Base-by-base conservation (phyloP, 768 basidiomycete species). In the Trametes punicea region DNA sequence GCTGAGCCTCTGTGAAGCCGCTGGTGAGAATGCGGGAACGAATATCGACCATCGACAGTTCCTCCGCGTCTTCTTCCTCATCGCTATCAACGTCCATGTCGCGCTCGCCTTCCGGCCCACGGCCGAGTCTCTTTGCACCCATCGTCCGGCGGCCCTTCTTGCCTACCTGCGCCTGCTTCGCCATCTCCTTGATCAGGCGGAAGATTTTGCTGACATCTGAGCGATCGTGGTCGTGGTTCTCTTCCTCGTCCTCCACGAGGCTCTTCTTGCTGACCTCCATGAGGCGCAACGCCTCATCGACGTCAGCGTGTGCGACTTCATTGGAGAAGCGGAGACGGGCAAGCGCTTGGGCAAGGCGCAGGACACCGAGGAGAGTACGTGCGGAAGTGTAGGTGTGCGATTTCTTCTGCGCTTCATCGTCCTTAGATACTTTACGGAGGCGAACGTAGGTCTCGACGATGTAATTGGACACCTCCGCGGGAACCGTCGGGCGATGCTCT, bases 251-350 rank as follows among this genome's bases (percentile, higher is more conserved):
- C 41, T 95, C 91, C 51, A 84, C 78, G 63, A 99, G 74, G 65
- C 87, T 92, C 66, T 91, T 89, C 71, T 98, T 99, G 74, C 90
- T 93, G 63, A 90, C 93, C 56, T 94, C 93, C 95, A 99, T 98
- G 58, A 99, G 75, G 34, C 97, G 85, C 59, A 99, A 76, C 2
- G 97, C 97, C 72, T 98, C 97, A 66, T 98, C 94, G 11, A 99
- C 94, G 67, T 99, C 97, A 34, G 81, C 79, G 53, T 86, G 83
- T 46, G 85, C 85, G 36, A 98, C 97, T 2, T 74, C 74, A 64
- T 88, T 83, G 47, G 89, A 82, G 74, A 87, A 92, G 33, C 96
- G 87, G 25, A 99, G 78, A 16, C 97, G 88, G 0, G 97, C 95
- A 39, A 96, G 85, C 0, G 95, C 94, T 70, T 99, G 97, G 0